Percentiles rank a stretch among this genome's conserved stretches.
phyloP scores from a whole-genome alignment of 164 flowering plant species.

The Akebia trifoliata region DNA sequence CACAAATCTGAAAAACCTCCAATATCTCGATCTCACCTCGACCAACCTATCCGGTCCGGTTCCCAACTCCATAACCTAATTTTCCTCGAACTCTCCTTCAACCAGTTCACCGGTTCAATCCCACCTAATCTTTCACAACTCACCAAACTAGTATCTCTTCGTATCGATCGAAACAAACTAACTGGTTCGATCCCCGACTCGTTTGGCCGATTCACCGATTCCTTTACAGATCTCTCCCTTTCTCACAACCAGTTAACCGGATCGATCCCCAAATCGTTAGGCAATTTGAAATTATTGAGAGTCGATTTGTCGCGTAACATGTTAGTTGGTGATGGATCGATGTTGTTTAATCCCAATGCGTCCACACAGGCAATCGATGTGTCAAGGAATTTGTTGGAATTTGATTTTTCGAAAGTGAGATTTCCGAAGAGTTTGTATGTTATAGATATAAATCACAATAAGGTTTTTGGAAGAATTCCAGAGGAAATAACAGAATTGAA shows the following conservation, averaged over 20 bases:
- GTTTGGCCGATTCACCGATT: conserved; percentile 30
- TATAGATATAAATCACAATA: conserved; percentile 47
- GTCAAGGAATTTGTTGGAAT: conserved; percentile 48
- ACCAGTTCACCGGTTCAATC: conserved; percentile 53
- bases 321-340: conserved; percentile 32
- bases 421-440: conserved; percentile 28
- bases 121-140: conserved; percentile 41
- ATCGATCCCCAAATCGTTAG: conserved; percentile 47
- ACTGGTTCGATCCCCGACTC: conserved; percentile 61
- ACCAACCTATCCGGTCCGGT: conserved; percentile 55
- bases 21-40: conserved; percentile 36
- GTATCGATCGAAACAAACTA: conserved; percentile 53
- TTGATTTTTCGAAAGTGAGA: conserved; percentile 46
- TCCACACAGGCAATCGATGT: conserved; percentile 23
- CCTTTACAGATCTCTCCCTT: conserved; percentile 26
- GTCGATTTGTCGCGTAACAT: conserved; percentile 54
- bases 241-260: conserved; percentile 68
- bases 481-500: conserved; percentile 10
- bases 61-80: conserved; percentile 46
- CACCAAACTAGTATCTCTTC: conserved; percentile 34
- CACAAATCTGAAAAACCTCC: conserved; percentile 51
- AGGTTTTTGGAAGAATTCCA: conserved; percentile 45
- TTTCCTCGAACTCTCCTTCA: conserved; percentile 49
- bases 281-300: conserved; percentile 14
- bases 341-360: conserved; percentile 40